A percentile compares a stretch with the other conserved stretches of the same genome.
Evolutionary conservation across 2,329 filamentous ascomycete species (phyloP).

Genomic region (Cryphonectria radicalis): DNA sequence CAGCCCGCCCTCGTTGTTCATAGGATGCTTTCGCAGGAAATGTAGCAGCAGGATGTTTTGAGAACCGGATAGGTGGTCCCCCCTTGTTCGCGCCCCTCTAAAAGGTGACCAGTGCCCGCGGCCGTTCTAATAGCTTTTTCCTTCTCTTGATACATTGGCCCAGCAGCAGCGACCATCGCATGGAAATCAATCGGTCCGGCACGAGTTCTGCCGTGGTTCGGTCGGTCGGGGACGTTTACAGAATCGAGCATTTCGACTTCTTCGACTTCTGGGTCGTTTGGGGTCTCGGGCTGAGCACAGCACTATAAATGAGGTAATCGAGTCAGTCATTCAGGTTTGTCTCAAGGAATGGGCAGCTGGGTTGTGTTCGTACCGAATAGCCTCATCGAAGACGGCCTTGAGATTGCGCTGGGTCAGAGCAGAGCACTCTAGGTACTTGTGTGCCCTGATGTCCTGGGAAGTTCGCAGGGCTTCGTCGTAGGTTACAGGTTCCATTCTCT

Average conservation of each 20-base stretch:
- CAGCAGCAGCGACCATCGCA: constrained; percentile 22
- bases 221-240: constrained; percentile 51
- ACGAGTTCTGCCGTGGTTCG: constrained; percentile 7
- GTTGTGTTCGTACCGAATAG: constrained; percentile 77
- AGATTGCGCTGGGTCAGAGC: constrained; percentile 94
- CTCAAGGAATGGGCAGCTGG: constrained; percentile 31
- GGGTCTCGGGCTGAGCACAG: constrained; percentile 72
- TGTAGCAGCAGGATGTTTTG: constrained; percentile 5
- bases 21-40: not conserved
- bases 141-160: constrained; percentile 16
- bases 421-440: constrained; percentile 98
- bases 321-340: constrained; percentile 21
- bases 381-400: constrained; percentile 98
- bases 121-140: constrained; percentile 21
- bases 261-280: constrained; percentile 63
- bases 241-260: constrained; percentile 70
- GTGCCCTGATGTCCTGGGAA: constrained; percentile 91
- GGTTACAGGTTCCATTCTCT: constrained; percentile 96
- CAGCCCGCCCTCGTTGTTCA: not conserved
- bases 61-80: not conserved
- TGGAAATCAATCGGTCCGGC: constrained; percentile 18
- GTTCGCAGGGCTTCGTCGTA: constrained; percentile 90
- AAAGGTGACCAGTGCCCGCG: constrained; percentile 6
- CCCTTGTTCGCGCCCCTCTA: constrained; percentile 8
- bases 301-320: constrained; percentile 49